Conservation (phyloP, 305 asterid species). For the Fraxinus paxiana region DNA sequence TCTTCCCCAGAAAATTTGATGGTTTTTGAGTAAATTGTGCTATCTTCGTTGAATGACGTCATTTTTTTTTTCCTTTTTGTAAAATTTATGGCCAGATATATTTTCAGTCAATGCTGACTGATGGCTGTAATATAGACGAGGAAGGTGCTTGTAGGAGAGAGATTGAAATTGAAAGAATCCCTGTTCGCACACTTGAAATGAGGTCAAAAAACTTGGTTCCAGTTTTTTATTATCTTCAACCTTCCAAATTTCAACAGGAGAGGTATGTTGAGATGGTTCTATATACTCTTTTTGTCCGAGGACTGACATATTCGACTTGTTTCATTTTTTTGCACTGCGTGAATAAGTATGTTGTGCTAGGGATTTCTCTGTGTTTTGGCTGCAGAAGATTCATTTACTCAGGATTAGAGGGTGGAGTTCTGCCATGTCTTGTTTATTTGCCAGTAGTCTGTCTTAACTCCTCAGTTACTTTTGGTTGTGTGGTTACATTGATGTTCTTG, state of each 20-base stretch:
- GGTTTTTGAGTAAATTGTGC: slow-evolving; percentile 4
- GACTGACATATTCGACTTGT: neutral
- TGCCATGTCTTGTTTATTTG: neutral
- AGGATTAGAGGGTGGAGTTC: neutral
- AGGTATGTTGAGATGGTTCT: slow-evolving; percentile 41
- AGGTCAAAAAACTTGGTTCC: slow-evolving; percentile 72
- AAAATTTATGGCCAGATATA: slow-evolving; percentile 33
- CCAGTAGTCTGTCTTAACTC: neutral
- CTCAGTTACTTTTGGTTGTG: neutral
- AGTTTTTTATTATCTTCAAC: slow-evolving; percentile 63
- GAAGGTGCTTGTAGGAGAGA: slow-evolving; percentile 51
- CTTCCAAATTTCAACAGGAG: slow-evolving; percentile 51
- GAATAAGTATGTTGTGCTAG: neutral
- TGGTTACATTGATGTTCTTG: neutral
- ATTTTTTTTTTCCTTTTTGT: neutral
- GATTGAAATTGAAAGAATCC: slow-evolving; percentile 66
- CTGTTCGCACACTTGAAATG: slow-evolving; percentile 60
- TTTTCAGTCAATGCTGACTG: slow-evolving; percentile 38
- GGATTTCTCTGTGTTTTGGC: neutral
- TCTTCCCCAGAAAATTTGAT: slow-evolving; percentile 11
- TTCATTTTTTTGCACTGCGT: neutral
- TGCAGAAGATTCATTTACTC: neutral
- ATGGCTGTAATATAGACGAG: slow-evolving; percentile 22
- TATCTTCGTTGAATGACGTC: neutral
- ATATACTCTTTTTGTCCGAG: neutral